phyloP scores from a whole-genome alignment of 1,284 basidiomycete genomes.

The Ustilago bromivora region DNA sequence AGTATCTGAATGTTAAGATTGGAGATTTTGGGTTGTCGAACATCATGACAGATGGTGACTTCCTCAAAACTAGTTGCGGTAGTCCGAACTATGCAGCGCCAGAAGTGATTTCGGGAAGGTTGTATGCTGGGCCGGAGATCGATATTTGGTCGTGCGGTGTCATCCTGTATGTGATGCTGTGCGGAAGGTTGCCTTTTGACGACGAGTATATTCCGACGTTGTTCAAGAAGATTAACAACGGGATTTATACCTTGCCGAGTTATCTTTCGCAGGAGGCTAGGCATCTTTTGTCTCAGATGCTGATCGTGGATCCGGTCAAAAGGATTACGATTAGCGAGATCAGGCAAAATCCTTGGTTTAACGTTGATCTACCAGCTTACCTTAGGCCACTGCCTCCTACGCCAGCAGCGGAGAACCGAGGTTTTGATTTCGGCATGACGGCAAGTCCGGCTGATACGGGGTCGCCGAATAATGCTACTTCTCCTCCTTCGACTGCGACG shows the following conservation, averaged over 20 bases:
- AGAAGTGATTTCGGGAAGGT: constrained; percentile 66
- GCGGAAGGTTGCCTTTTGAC: constrained; percentile 67
- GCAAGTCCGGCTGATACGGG: constrained; percentile 34
- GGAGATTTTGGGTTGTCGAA: constrained; percentile 69
- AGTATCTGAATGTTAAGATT: constrained; percentile 68
- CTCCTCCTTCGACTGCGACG: constrained; percentile 25
- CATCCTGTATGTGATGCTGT: constrained; percentile 69
- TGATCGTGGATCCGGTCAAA: constrained; percentile 69
- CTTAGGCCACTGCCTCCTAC: constrained; percentile 80
- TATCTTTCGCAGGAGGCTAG: constrained; percentile 66
- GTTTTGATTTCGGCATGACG: constrained; percentile 72
- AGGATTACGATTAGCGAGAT: constrained; percentile 68
- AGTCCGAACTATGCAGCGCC: constrained; percentile 69
- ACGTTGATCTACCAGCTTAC: constrained; percentile 65
- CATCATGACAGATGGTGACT: constrained; percentile 69
- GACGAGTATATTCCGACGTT: constrained; percentile 69
- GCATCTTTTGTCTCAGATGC: constrained; percentile 67
- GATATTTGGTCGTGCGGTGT: constrained; percentile 70
- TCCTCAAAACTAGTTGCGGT: constrained; percentile 69
- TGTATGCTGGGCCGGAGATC: constrained; percentile 69
- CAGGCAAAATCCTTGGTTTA: constrained; percentile 67
- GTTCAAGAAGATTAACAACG: constrained; percentile 70
- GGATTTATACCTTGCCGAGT: constrained; percentile 66
- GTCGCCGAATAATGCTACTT: constrained; percentile 32
- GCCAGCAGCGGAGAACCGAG: constrained; percentile 72